Evolutionary conservation across 768 basidiomycete genomes (phyloP).

Genomic region (Sistotremastrum niveocremeum): DNA sequence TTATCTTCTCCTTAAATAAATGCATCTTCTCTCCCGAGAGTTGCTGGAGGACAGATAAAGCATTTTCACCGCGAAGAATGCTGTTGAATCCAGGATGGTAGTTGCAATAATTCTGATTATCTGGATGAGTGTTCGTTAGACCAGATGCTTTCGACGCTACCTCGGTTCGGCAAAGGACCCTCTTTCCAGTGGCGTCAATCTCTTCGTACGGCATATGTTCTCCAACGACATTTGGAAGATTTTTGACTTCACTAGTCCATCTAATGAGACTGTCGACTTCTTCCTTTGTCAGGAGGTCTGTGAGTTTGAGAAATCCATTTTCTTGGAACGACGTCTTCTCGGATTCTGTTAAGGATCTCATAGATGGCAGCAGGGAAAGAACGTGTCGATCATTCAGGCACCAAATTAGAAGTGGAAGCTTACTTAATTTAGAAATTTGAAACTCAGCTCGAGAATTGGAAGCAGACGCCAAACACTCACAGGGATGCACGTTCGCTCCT

Average conservation of each 20-base stretch:
- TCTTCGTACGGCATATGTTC: conserved; percentile 5
- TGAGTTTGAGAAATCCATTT: background rate
- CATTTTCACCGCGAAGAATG: background rate
- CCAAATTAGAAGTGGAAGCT: too few species aligned
- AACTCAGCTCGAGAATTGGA: too few species aligned
- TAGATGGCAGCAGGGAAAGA: too few species aligned
- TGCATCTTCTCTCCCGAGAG: conserved; percentile 3
- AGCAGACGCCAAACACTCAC: too few species aligned
- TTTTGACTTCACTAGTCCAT: conserved; percentile 3
- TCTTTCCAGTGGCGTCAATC: background rate
- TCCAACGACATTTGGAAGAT: background rate
- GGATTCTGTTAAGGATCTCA: too few species aligned
- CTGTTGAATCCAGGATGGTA: conserved; percentile 1
- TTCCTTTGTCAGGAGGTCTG: background rate
- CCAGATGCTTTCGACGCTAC: background rate
- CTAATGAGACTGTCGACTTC: background rate
- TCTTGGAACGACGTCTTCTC: background rate
- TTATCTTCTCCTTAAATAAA: conserved; percentile 7
- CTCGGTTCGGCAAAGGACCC: conserved; percentile 1
- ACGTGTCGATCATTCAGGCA: too few species aligned
- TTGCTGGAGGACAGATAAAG: background rate
- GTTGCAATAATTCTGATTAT: conserved; percentile 3
- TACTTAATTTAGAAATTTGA: too few species aligned
- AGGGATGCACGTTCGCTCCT: too few species aligned
- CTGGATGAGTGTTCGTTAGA: background rate